Evolutionary conservation across 768 basidiomycete genomes (phyloP).

Genomic region (Asterophora parasitica): DNA sequence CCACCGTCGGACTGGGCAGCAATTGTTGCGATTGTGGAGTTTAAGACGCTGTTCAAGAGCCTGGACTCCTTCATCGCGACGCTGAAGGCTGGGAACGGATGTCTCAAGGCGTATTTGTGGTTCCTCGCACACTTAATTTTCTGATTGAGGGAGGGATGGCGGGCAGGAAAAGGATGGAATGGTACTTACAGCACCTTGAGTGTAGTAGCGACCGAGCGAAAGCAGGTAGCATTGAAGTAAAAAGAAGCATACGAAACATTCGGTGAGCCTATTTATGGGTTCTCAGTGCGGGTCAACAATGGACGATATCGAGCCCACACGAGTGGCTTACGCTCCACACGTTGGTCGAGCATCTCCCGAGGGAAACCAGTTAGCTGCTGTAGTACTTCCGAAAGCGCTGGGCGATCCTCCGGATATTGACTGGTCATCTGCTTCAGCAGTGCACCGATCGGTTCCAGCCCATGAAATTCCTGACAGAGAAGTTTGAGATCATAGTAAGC

Average conservation of each 20-base stretch:
- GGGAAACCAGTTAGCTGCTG: background rate
- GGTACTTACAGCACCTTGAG: too few species aligned
- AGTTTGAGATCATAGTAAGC: too few species aligned
- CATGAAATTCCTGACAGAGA: background rate
- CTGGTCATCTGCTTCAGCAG: background rate
- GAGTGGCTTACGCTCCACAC: too few species aligned
- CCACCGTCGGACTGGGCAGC: slow-evolving; percentile 30
- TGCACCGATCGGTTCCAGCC: background rate
- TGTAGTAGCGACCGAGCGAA: too few species aligned
- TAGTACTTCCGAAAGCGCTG: background rate
- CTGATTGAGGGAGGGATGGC: background rate
- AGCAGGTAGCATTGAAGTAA: too few species aligned
- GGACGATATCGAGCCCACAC: too few species aligned
- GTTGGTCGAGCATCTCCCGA: background rate
- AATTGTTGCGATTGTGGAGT: slow-evolving; percentile 31
- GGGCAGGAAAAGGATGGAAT: too few species aligned
- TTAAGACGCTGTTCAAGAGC: slow-evolving; percentile 27
- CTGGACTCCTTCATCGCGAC: slow-evolving; percentile 26
- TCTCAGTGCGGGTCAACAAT: too few species aligned
- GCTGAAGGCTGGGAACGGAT: slow-evolving; percentile 25
- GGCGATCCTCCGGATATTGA: background rate
- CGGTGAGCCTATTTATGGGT: too few species aligned
- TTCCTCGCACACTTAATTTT: slow-evolving; percentile 10
- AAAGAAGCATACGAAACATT: too few species aligned
- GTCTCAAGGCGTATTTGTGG: slow-evolving; percentile 24